Evolutionary conservation across 352 stramenopile species (phyloP).

Genomic region (Hyaloperonospora brassicae): DNA sequence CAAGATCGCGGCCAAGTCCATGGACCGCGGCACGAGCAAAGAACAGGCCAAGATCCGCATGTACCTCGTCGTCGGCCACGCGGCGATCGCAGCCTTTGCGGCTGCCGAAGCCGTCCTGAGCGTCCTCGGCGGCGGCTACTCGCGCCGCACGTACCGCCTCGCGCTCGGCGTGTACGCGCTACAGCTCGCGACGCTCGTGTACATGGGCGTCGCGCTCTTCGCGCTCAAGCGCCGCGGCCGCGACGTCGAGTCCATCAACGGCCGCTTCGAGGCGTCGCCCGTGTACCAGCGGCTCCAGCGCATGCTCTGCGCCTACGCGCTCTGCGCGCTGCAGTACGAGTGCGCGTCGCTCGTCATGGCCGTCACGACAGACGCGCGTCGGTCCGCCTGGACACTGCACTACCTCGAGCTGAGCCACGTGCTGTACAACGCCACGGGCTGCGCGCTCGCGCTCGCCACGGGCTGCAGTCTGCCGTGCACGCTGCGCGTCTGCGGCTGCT

Average conservation of each 20-base stretch:
- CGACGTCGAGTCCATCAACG: slow-evolving; percentile 48
- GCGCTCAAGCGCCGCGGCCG: slow-evolving; percentile 36
- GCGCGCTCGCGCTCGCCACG: slow-evolving; percentile 33
- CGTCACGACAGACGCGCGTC: background rate
- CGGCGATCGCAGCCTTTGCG: slow-evolving; percentile 23
- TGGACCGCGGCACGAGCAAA: slow-evolving; percentile 44
- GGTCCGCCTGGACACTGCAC: no score
- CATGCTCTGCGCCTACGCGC: slow-evolving; percentile 42
- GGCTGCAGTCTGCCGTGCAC: slow-evolving; percentile 48
- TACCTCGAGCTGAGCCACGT: no score
- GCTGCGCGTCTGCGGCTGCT: slow-evolving; percentile 27
- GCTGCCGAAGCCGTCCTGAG: slow-evolving; percentile 22
- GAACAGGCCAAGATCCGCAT: slow-evolving; percentile 36
- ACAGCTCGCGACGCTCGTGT: slow-evolving; percentile 38
- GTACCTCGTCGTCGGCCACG: slow-evolving; percentile 31
- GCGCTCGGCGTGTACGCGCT: slow-evolving; percentile 32
- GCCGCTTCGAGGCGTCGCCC: slow-evolving; percentile 41
- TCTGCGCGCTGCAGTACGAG: slow-evolving; percentile 31
- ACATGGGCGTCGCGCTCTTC: slow-evolving; percentile 35
- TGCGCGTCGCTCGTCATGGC: slow-evolving; percentile 41
- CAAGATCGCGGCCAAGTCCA: slow-evolving; percentile 45
- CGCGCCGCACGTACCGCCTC: slow-evolving; percentile 26
- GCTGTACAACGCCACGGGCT: slow-evolving; percentile 14
- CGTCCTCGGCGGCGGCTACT: slow-evolving; percentile 30
- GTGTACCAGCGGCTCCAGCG: slow-evolving; percentile 49